A percentile compares a stretch with the other conserved stretches of the same genome.
Conservation (phyloP, 345 rosid genomes). For the Lumnitzera racemosa region DNA sequence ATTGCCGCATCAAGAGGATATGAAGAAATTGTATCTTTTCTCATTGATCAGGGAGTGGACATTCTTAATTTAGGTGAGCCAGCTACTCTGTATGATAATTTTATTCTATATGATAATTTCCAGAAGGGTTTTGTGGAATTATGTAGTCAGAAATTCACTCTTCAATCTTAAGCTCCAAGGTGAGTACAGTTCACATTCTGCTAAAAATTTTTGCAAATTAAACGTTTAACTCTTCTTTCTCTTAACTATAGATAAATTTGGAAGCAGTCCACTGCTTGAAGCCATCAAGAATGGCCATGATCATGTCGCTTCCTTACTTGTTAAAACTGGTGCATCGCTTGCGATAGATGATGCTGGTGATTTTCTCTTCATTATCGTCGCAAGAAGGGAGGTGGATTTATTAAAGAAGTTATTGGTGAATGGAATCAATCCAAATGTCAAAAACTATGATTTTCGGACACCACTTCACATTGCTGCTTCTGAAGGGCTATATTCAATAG, state of each 20-base stretch:
- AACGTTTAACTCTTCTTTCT: too few relatives aligned
- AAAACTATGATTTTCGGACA: conserved; percentile 65
- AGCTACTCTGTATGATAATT: neutral
- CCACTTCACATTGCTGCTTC: conserved; percentile 82
- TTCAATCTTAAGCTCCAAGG: too few relatives aligned
- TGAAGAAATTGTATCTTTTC: conserved; percentile 52
- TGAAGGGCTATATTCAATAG: conserved; percentile 42
- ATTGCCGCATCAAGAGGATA: conserved; percentile 74
- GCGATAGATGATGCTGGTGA: conserved; percentile 51
- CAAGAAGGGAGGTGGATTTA: conserved; percentile 46
- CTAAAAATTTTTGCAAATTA: too few relatives aligned
- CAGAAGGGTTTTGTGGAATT: neutral
- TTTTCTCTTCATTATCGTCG: conserved; percentile 55
- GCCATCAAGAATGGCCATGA: conserved; percentile 69
- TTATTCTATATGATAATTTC: neutral
- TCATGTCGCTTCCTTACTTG: conserved; percentile 47
- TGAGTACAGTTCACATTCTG: too few relatives aligned
- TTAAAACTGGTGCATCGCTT: conserved; percentile 52
- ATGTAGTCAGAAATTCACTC: too few relatives aligned
- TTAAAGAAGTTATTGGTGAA: conserved; percentile 44
- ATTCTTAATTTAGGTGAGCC: conserved; percentile 35
- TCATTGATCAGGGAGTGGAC: conserved; percentile 51
- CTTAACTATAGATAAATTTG: conserved; percentile 40
- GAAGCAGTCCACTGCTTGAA: conserved; percentile 72
- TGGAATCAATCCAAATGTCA: conserved; percentile 66